Conservation (phyloP, 2,329 filamentous ascomycete genomes). For the Aureobasidium uvarum region DNA sequence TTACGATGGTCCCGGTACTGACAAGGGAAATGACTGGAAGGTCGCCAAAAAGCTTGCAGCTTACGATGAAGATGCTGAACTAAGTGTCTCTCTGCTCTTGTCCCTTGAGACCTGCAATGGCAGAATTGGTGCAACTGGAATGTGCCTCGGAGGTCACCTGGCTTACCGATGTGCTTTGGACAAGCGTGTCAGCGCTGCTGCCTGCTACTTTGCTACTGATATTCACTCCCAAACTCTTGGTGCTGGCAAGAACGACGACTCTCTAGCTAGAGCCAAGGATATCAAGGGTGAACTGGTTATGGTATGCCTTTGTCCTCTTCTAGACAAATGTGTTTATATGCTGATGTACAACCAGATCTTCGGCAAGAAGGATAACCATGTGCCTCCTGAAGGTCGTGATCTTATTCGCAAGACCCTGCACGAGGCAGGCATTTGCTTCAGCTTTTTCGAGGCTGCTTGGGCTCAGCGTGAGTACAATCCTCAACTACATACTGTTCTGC, state of each 20-base stretch:
- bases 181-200: conserved; percentile 68
- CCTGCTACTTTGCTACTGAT: conserved; percentile 92
- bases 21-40: conserved; percentile 84
- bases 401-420: conserved; percentile 79
- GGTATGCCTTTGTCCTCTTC: conserved; percentile 42
- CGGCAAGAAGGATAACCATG: conserved; percentile 86
- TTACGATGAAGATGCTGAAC: conserved; percentile 65
- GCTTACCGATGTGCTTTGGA: conserved; percentile 73
- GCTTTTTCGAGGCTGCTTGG: conserved; percentile 88
- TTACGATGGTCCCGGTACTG: conserved; percentile 85
- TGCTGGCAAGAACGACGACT: conserved; percentile 62
- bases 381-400: conserved; percentile 77
- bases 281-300: conserved; percentile 79
- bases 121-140: conserved; percentile 74
- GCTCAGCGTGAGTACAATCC: conserved; percentile 64
- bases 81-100: conserved; percentile 45
- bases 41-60: conserved; percentile 74
- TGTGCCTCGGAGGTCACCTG: conserved; percentile 92
- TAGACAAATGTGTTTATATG: conserved; percentile 29
- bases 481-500: neutral
- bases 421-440: conserved; percentile 70
- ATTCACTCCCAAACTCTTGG: conserved; percentile 79
- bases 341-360: conserved; percentile 59
- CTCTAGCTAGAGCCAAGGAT: conserved; percentile 58
- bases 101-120: conserved; percentile 62